Evolutionary conservation across 441 rosid species (phyloP).

Genomic region (Aquilaria agallochum): DNA sequence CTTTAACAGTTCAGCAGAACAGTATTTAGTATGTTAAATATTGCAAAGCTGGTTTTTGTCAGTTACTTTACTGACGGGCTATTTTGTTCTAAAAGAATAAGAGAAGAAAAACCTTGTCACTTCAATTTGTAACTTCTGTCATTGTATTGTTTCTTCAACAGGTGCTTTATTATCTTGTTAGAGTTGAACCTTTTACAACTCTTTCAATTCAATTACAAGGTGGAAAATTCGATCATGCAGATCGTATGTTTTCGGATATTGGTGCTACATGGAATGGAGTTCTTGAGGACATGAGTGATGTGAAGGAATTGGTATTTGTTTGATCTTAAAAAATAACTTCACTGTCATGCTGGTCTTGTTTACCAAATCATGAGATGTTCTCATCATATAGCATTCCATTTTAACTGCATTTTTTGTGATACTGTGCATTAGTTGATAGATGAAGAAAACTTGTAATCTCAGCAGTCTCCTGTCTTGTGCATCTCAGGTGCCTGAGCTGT

Average conservation of each 20-base stretch:
- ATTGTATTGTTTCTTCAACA: slow-evolving; percentile 35
- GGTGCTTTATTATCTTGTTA: slow-evolving; percentile 94
- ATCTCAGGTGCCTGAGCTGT: slow-evolving; percentile 96
- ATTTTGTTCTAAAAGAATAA: too few relatives aligned
- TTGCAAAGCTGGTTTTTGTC: too few relatives aligned
- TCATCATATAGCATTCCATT: background rate
- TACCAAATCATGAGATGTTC: too few relatives aligned
- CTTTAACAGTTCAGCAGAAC: too few relatives aligned
- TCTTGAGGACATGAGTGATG: slow-evolving; percentile 99
- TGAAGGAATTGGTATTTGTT: slow-evolving; percentile 91
- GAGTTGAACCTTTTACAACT: slow-evolving; percentile 98
- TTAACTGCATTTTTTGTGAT: slow-evolving; percentile 7
- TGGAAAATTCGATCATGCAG: slow-evolving; percentile 99
- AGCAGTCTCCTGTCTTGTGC: slow-evolving; percentile 12
- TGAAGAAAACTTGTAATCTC: slow-evolving; percentile 10
- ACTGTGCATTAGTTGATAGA: slow-evolving; percentile 12
- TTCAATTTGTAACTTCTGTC: slow-evolving; percentile 8
- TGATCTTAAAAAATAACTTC: slow-evolving; percentile 4
- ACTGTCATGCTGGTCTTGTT: too few relatives aligned
- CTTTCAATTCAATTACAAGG: slow-evolving; percentile 99
- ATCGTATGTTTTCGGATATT: slow-evolving; percentile 94
- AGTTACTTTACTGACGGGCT: too few relatives aligned
- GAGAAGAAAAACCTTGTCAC: too few relatives aligned
- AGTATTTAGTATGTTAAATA: too few relatives aligned
- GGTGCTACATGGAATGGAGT: slow-evolving; percentile 98